These are phyloP conservation scores for Solanum chmielewskii DNA, from an alignment of 257 asterid genomes.

Conservation along the genomic window DNA sequence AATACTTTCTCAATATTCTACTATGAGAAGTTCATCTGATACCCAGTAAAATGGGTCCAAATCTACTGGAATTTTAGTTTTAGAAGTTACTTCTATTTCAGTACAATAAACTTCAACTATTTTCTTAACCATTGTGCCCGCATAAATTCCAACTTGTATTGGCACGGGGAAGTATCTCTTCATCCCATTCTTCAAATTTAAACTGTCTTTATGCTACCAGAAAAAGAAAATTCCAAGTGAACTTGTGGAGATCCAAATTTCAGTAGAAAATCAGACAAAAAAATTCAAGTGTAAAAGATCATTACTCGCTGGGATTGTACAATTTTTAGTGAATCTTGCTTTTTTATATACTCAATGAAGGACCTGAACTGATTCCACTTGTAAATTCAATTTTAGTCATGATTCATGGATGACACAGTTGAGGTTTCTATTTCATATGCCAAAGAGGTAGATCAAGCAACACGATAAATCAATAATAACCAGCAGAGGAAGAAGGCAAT, in stretches of 20 bases:
- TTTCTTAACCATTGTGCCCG: not conserved
- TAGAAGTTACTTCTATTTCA: not conserved
- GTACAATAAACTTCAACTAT: not conserved
- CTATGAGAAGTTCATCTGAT: not conserved
- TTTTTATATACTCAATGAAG: not conserved
- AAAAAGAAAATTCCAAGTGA: not conserved
- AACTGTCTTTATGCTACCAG: not conserved
- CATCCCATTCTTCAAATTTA: not conserved
- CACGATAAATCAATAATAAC: not conserved
- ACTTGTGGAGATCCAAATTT: not conserved
- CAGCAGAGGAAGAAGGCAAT: not conserved
- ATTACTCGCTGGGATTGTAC: not conserved
- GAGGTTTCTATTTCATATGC: not conserved
- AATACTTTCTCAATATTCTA: not conserved
- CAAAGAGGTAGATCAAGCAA: not conserved
- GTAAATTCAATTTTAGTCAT: not conserved
- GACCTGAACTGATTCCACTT: not conserved
- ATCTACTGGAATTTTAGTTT: not conserved
- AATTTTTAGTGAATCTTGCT: not conserved
- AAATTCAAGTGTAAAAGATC: not conserved
- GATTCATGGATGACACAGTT: not conserved
- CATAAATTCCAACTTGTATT: not conserved
- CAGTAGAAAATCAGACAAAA: not conserved
- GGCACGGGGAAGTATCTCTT: not conserved
- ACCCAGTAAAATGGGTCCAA: not conserved